Conservation (phyloP, 2,329 filamentous ascomycete genomes). For the Chalara sp. region DNA sequence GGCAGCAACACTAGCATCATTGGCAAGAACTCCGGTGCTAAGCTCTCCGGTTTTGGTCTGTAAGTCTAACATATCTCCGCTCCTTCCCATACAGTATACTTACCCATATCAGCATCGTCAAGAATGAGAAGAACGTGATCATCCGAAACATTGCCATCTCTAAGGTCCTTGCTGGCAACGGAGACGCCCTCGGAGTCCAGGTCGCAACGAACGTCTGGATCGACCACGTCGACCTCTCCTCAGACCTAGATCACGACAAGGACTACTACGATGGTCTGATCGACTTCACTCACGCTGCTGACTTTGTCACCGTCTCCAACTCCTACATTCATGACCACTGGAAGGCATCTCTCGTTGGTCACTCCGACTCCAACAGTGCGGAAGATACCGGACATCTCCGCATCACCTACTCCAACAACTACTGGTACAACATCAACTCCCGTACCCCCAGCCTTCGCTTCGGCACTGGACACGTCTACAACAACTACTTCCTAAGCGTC, state of each 20-base stretch:
- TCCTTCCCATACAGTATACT: background rate
- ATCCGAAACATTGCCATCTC: background rate
- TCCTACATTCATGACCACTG: constrained; percentile 37
- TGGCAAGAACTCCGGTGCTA: constrained; percentile 28
- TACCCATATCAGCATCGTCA: background rate
- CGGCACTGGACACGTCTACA: constrained; percentile 57
- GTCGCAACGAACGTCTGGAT: constrained; percentile 41
- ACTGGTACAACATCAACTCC: constrained; percentile 17
- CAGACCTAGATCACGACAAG: constrained; percentile 30
- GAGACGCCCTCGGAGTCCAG: constrained; percentile 46
- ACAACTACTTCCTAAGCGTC: constrained; percentile 40
- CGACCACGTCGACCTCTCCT: constrained; percentile 28
- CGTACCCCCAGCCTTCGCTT: constrained; percentile 53
- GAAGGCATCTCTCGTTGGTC: constrained; percentile 23
- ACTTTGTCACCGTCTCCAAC: constrained; percentile 37
- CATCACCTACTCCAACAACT: constrained; percentile 22
- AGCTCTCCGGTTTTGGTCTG: background rate
- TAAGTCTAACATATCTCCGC: background rate
- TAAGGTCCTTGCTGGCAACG: constrained; percentile 35
- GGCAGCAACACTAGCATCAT: constrained; percentile 45
- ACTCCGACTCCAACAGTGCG: constrained; percentile 20
- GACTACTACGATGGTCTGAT: constrained; percentile 37
- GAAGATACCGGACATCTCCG: constrained; percentile 23
- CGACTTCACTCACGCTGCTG: constrained; percentile 37
- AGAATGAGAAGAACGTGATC: background rate